A percentile compares a stretch with the other conserved stretches of the same genome.
Conservation (phyloP, 345 rosid species). For the Erucastrum elatum region DNA sequence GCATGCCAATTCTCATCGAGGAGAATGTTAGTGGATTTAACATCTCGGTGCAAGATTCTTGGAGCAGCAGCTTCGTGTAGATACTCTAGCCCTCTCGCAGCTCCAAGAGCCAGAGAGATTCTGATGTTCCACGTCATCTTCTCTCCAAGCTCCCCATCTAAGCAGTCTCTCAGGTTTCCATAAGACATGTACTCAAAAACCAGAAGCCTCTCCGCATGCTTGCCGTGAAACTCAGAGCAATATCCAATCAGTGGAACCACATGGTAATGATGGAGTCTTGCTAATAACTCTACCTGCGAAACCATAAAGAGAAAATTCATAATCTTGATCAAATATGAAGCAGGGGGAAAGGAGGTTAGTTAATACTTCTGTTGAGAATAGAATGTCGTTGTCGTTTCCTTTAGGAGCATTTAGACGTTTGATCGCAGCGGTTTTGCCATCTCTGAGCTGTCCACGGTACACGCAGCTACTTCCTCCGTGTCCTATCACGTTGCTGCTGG, state of each 20-base stretch:
- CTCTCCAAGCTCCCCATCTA: conserved; percentile 66
- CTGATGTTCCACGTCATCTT: conserved; percentile 80
- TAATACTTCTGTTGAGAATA: conserved; percentile 74
- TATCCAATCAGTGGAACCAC: conserved; percentile 93
- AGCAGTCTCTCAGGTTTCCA: conserved; percentile 82
- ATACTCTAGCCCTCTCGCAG: conserved; percentile 96
- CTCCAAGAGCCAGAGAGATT: conserved; percentile 84
- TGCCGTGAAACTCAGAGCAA: conserved; percentile 79
- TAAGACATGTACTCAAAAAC: conserved; percentile 83
- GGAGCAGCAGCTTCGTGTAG: conserved; percentile 99
- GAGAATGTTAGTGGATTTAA: conserved; percentile 93
- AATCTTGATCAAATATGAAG: not conserved
- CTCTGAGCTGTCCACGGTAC: conserved; percentile 79
- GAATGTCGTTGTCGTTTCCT: conserved; percentile 61
- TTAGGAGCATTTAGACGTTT: conserved; percentile 69
- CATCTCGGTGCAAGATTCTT: conserved; percentile 92
- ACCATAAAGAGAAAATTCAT: not conserved
- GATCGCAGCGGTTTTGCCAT: conserved; percentile 79
- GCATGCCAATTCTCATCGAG: conserved; percentile 5
- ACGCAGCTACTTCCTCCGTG: conserved; percentile 91
- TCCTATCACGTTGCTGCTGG: conserved; percentile 69
- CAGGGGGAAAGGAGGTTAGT: not conserved
- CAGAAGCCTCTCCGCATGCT: conserved; percentile 75
- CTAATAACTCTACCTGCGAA: conserved; percentile 72
- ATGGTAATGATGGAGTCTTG: conserved; percentile 90